Conservation (phyloP, 331 rosid species). For the Quercus phellos region DNA sequence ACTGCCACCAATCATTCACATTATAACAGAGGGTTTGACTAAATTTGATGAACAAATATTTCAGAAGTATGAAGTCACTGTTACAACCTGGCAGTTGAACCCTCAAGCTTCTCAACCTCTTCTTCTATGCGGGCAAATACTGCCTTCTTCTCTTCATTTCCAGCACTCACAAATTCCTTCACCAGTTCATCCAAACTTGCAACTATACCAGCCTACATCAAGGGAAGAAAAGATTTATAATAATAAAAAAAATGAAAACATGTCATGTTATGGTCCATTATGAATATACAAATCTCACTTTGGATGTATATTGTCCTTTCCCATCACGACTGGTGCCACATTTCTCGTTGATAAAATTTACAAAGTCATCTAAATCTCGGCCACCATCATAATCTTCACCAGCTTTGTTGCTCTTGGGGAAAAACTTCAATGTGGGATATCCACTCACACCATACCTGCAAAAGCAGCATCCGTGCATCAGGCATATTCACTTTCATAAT, state of each 20-base stretch:
- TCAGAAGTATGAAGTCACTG: neutral
- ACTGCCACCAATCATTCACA: neutral
- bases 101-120: conserved; percentile 73
- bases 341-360: conserved; percentile 66
- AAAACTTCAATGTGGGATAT: conserved; percentile 80
- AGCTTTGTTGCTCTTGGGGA: conserved; percentile 73
- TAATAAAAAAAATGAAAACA: neutral
- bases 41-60: neutral
- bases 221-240: conserved; percentile 11
- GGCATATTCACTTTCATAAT: neutral
- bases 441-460: conserved; percentile 74
- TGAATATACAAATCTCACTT: conserved; percentile 22
- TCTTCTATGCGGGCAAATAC: conserved; percentile 52
- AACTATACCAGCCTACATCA: conserved; percentile 72
- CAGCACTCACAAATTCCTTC: conserved; percentile 67
- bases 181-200: conserved; percentile 63
- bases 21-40: neutral
- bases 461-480: conserved; percentile 11
- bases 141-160: conserved; percentile 62
- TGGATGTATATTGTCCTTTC: conserved; percentile 66
- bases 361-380: conserved; percentile 71
- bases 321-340: conserved; percentile 73
- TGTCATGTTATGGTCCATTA: neutral
- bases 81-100: conserved; percentile 65
- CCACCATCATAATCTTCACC: conserved; percentile 81